A percentile compares a stretch with the other conserved stretches of the same genome.
These are phyloP conservation scores for Acanthamoeba royreba DNA, from an alignment of 208 protist genomes.

Conservation along the genomic window DNA sequence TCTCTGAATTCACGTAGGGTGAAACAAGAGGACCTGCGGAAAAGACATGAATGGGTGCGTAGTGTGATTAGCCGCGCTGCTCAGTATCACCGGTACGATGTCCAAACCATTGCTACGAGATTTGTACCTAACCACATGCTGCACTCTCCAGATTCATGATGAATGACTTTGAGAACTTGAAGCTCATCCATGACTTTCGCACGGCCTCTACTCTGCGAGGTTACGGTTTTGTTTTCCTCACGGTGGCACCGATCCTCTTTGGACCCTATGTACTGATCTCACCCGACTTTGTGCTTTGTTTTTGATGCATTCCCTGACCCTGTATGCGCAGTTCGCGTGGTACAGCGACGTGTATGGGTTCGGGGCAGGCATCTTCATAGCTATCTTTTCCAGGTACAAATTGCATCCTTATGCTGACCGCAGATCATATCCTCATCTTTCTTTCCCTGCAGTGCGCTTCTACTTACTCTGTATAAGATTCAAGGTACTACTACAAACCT, in stretches of 20 bases:
- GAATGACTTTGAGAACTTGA: slow-evolving; percentile 40
- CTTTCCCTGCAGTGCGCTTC: background rate
- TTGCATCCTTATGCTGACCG: background rate
- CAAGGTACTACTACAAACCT: background rate
- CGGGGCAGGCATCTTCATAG: background rate
- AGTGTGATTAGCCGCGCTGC: background rate
- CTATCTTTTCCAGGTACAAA: background rate
- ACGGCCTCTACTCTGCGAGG: background rate
- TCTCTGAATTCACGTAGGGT: background rate
- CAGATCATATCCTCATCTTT: background rate
- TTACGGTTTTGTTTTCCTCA: slow-evolving; percentile 37
- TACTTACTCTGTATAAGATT: background rate
- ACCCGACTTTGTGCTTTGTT: background rate
- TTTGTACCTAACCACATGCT: background rate
- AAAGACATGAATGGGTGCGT: background rate
- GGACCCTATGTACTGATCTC: background rate
- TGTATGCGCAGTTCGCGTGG: background rate
- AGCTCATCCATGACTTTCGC: slow-evolving; percentile 38
- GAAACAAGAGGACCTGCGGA: slow-evolving; percentile 9
- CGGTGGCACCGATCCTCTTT: background rate
- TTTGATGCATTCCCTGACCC: background rate
- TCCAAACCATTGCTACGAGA: background rate
- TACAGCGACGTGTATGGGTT: background rate
- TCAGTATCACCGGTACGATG: slow-evolving; percentile 18
- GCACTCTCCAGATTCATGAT: background rate